phyloP scores from a whole-genome alignment of 2,329 filamentous ascomycete genomes.

The Aspergillus hiratsukae region DNA sequence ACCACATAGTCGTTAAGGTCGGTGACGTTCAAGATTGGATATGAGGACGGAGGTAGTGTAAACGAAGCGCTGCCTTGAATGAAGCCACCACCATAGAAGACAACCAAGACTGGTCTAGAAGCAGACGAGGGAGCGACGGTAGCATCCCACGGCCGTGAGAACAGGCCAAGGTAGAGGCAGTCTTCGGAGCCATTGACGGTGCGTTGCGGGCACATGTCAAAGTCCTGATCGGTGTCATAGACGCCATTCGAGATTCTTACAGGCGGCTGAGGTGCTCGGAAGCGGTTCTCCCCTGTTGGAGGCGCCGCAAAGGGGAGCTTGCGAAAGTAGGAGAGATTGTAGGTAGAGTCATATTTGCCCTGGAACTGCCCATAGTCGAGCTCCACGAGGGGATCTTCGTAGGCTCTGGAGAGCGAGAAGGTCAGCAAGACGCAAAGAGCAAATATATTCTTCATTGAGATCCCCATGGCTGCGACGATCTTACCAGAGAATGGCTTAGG shows the following conservation, averaged over 20 bases:
- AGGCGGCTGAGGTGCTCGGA: conserved; percentile 58
- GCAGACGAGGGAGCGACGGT: conserved; percentile 15
- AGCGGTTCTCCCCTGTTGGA: conserved; percentile 54
- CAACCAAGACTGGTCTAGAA: conserved; percentile 55
- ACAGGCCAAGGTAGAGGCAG: conserved; percentile 58
- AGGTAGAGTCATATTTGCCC: conserved; percentile 48
- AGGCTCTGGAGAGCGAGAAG: conserved; percentile 11
- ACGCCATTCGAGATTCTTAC: conserved; percentile 43
- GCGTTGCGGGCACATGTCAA: conserved; percentile 57
- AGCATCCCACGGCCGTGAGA: conserved; percentile 52
- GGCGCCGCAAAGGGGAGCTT: conserved; percentile 60
- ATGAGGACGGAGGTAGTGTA: conserved; percentile 52
- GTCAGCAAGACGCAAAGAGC: conserved; percentile 4
- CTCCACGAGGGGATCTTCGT: conserved; percentile 33
- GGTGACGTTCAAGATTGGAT: conserved; percentile 55
- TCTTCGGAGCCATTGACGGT: conserved; percentile 57
- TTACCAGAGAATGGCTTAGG: not conserved
- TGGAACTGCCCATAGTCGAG: conserved; percentile 51
- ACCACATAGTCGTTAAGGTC: conserved; percentile 48
- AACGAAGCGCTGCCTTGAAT: conserved; percentile 56
- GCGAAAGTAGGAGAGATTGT: conserved; percentile 57
- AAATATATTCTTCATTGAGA: conserved; percentile 2
- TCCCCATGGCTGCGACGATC: conserved; percentile 9
- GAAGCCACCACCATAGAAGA: conserved; percentile 60
- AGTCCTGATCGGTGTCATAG: conserved; percentile 53